phyloP scores from a whole-genome alignment of 164 flowering plant genomes.

The Tetracentron sinense region DNA sequence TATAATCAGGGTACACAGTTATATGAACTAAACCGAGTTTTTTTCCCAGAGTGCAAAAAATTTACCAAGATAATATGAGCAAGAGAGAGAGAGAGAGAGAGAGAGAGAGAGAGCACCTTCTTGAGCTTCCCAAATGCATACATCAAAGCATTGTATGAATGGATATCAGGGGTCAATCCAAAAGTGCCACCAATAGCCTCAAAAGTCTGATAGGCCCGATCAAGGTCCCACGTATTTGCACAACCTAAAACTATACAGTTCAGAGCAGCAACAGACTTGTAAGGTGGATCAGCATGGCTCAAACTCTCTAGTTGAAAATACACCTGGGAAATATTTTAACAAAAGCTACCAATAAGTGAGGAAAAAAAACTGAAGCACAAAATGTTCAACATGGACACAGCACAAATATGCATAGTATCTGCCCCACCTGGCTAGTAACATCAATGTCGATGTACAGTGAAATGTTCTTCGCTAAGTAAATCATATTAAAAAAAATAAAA shows the following conservation, averaged over 20 bases:
- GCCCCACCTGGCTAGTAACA: not conserved
- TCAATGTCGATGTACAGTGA: too few species aligned
- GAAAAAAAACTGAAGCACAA: not conserved
- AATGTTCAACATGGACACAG: not conserved
- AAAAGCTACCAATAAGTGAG: not conserved
- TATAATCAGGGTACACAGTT: too few species aligned
- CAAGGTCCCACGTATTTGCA: conserved; percentile 94
- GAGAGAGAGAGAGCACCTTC: conserved; percentile 47
- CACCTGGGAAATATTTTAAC: conserved; percentile 50
- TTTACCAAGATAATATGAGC: too few species aligned
- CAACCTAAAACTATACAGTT: conserved; percentile 90
- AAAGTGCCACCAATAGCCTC: conserved; percentile 63
- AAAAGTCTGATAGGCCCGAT: conserved; percentile 93
- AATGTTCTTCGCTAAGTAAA: not conserved
- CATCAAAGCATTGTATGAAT: conserved; percentile 91
- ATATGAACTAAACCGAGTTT: too few species aligned
- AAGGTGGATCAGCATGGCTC: conserved; percentile 77
- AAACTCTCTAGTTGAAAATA: conserved; percentile 92
- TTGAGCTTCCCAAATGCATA: conserved; percentile 84
- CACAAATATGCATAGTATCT: not conserved
- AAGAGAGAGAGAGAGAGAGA: not conserved
- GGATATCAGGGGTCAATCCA: conserved; percentile 73
- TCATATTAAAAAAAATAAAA: not conserved
- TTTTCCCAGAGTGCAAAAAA: too few species aligned
- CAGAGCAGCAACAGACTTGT: conserved; percentile 92